Conservation (phyloP, 441 rosid genomes). For the Brassica balearica region DNA sequence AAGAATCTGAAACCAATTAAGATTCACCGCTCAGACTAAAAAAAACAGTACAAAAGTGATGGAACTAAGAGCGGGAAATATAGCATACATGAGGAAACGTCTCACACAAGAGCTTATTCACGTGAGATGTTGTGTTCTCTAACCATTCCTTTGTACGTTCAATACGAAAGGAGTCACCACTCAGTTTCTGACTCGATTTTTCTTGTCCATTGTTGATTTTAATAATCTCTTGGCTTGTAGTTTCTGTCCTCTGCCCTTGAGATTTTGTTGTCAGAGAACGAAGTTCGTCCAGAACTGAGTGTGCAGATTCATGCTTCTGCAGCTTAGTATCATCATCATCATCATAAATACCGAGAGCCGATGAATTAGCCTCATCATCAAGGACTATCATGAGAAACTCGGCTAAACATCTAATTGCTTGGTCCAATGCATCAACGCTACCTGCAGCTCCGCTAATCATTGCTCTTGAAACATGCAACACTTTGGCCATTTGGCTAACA, state of each 20-base stretch:
- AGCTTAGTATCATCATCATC: slow-evolving; percentile 42
- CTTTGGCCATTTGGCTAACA: slow-evolving; percentile 88
- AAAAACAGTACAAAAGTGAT: slow-evolving; percentile 12
- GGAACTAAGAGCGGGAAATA: slow-evolving; percentile 35
- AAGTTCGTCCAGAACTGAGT: slow-evolving; percentile 68
- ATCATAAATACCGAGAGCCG: slow-evolving; percentile 46
- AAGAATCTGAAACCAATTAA: slow-evolving; percentile 65
- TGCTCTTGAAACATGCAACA: slow-evolving; percentile 73
- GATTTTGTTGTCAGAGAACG: slow-evolving; percentile 60
- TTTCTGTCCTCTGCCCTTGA: slow-evolving; percentile 49
- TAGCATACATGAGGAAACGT: slow-evolving; percentile 85
- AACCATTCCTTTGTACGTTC: slow-evolving; percentile 88
- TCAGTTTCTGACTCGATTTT: slow-evolving; percentile 41
- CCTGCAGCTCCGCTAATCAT: slow-evolving; percentile 98
- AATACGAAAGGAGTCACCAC: slow-evolving; percentile 62
- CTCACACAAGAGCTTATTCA: slow-evolving; percentile 70
- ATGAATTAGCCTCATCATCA: slow-evolving; percentile 69
- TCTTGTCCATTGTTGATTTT: slow-evolving; percentile 41
- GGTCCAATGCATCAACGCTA: slow-evolving; percentile 81
- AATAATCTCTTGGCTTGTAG: slow-evolving; percentile 43
- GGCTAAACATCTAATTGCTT: slow-evolving; percentile 85
- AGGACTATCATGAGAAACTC: slow-evolving; percentile 96
- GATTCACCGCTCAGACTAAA: slow-evolving; percentile 12
- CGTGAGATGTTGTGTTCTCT: slow-evolving; percentile 66
- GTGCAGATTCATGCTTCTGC: slow-evolving; percentile 52